A percentile compares a stretch with the other conserved stretches of the same genome.
phyloP scores from a whole-genome alignment of 2,329 filamentous ascomycete species.

The Lachnellula subtilissima region DNA sequence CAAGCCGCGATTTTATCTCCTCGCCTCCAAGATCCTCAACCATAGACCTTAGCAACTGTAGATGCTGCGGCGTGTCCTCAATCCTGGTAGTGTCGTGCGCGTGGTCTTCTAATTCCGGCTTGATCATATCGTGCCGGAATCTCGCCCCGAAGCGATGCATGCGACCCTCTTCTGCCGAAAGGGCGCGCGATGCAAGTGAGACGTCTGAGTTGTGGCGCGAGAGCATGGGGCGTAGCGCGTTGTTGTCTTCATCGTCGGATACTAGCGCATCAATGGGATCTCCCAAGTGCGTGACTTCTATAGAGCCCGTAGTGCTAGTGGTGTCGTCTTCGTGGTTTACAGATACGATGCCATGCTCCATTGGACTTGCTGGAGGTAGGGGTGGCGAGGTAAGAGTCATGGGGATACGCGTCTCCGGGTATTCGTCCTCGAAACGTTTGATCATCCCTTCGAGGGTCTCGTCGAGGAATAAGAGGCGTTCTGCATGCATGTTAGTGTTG shows the following conservation, averaged over 20 bases:
- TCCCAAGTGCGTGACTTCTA: neutral
- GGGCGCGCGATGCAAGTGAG: conserved; percentile 60
- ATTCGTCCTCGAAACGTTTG: conserved; percentile 92
- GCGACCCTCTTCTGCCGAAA: conserved; percentile 64
- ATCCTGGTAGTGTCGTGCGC: conserved; percentile 40
- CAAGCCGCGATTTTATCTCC: conserved; percentile 48
- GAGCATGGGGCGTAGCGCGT: conserved; percentile 35
- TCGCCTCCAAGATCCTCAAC: conserved; percentile 60
- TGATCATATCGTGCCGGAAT: conserved; percentile 59
- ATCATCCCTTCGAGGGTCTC: conserved; percentile 87
- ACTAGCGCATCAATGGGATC: conserved; percentile 23
- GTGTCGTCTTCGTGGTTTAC: conserved; percentile 4
- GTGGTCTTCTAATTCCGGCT: conserved; percentile 27
- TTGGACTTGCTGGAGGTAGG: conserved; percentile 16
- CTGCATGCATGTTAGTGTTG: conserved; percentile 35
- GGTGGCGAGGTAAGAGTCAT: conserved; percentile 1
- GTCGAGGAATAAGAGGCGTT: conserved; percentile 79
- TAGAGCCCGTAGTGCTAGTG: neutral
- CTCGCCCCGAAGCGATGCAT: conserved; percentile 65
- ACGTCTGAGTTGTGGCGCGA: conserved; percentile 61
- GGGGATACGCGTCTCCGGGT: conserved; percentile 69
- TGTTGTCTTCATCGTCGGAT: conserved; percentile 38
- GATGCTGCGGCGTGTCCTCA: conserved; percentile 20
- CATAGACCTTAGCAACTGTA: conserved; percentile 53
- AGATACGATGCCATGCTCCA: conserved; percentile 32